phyloP scores from a whole-genome alignment of 2,329 filamentous ascomycete genomes.

The Pyrenophora graminea region DNA sequence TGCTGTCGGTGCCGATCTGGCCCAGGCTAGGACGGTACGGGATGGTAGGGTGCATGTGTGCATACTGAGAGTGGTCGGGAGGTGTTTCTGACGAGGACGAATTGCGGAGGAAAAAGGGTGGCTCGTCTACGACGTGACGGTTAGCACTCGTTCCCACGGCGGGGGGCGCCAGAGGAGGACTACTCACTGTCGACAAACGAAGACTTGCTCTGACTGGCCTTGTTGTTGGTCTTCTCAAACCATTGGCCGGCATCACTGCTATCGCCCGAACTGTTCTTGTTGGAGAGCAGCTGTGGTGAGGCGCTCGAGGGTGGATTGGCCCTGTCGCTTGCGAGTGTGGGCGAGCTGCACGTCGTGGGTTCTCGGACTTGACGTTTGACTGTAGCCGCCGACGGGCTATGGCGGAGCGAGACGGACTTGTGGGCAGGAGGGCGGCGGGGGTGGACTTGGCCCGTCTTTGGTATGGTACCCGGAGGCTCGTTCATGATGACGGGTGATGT shows the following conservation, averaged over 20 bases:
- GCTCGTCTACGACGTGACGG: constrained; percentile 41
- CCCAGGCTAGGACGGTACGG: constrained; percentile 46
- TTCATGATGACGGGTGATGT: constrained; percentile 25
- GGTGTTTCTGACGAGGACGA: constrained; percentile 52
- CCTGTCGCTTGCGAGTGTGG: constrained; percentile 38
- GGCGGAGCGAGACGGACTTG: constrained; percentile 53
- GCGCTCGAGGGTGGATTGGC: constrained; percentile 50
- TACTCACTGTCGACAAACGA: constrained; percentile 50
- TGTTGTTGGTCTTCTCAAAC: constrained; percentile 58
- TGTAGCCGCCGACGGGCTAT: constrained; percentile 36
- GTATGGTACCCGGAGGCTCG: constrained; percentile 25
- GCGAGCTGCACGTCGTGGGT: constrained; percentile 28
- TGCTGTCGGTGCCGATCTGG: constrained; percentile 52
- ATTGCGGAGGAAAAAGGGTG: constrained; percentile 52
- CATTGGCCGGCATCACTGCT: constrained; percentile 58
- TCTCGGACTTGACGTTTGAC: constrained; percentile 2
- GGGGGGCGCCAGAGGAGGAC: background rate
- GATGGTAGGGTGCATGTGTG: constrained; percentile 21
- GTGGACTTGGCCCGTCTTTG: constrained; percentile 23
- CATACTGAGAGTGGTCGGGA: constrained; percentile 37
- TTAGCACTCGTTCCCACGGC: constrained; percentile 1
- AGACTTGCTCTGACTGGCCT: constrained; percentile 45
- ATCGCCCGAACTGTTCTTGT: constrained; percentile 54
- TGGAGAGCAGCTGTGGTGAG: constrained; percentile 36
- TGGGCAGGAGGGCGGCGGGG: constrained; percentile 52